Conservation (phyloP, 352 stramenopile genomes). For the Globisporangium spiculum region DNA sequence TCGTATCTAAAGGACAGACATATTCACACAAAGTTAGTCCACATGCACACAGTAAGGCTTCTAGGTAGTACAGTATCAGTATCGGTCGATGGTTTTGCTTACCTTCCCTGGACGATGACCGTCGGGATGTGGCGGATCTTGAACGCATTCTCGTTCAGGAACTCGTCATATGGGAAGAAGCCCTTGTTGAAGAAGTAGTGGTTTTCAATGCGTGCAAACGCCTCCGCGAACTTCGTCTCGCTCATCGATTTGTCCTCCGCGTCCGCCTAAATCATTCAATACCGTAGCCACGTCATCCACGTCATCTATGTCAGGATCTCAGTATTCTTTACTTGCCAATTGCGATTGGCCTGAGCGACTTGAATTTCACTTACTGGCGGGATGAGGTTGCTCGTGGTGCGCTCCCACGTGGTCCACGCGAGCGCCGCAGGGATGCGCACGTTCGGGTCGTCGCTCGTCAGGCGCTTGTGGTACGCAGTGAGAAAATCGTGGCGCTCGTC, state of each 20-base stretch:
- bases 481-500: conserved; percentile 84
- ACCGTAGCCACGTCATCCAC: neutral
- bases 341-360: neutral
- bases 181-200: conserved; percentile 92
- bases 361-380: conserved; percentile 29
- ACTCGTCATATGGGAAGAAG: conserved; percentile 87
- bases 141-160: conserved; percentile 86
- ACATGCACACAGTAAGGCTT: neutral
- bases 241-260: conserved; percentile 75
- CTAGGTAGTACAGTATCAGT: neutral
- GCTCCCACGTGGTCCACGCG: conserved; percentile 92
- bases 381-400: conserved; percentile 81
- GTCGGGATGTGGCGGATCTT: conserved; percentile 92
- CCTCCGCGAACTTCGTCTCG: conserved; percentile 81
- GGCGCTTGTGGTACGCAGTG: conserved; percentile 82
- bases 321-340: neutral
- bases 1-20: conserved; percentile 56
- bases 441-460: conserved; percentile 85
- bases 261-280: conserved; percentile 29
- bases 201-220: conserved; percentile 92
- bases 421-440: conserved; percentile 78
- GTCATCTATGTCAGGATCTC: neutral
- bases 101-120: conserved; percentile 90
- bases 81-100: neutral
- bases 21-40: neutral